Percentiles rank a stretch among this genome's conserved stretches.
These are phyloP conservation scores for Ophiostoma triangulosporum DNA, from an alignment of 2,329 filamentous ascomycete genomes.

Conservation along the genomic window DNA sequence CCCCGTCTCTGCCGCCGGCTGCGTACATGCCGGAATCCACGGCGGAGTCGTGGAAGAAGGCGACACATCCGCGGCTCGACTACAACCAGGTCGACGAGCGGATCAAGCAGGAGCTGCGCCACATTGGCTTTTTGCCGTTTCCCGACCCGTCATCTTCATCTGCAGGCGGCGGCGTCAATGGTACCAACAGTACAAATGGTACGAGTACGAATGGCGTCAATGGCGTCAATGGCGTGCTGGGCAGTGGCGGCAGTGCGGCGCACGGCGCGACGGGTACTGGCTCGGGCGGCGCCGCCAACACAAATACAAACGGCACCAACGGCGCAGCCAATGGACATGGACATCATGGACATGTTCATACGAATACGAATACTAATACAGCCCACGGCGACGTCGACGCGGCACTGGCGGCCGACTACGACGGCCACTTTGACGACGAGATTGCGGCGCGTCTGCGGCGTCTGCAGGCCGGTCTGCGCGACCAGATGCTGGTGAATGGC, in stretches of 20 bases:
- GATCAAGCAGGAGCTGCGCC: constrained; percentile 76
- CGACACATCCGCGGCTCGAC: constrained; percentile 62
- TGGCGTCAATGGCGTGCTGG: constrained; percentile 15
- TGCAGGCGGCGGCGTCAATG: constrained; percentile 11
- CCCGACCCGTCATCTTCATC: constrained; percentile 15
- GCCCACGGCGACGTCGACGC: constrained; percentile 4
- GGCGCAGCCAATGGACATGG: constrained; percentile 7
- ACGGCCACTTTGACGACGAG: constrained; percentile 85
- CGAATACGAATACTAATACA: too few relatives aligned
- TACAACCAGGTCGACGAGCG: constrained; percentile 82
- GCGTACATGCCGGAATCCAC: constrained; percentile 68
- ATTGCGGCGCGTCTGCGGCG: constrained; percentile 79
- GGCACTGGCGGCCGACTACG: constrained; percentile 54
- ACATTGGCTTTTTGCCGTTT: constrained; percentile 70
- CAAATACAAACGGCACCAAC: constrained; percentile 14
- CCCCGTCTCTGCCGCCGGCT: constrained; percentile 47
- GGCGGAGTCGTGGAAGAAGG: constrained; percentile 65
- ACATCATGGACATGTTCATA: too few relatives aligned
- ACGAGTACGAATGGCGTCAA: too few relatives aligned
- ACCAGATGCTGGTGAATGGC: constrained; percentile 77
- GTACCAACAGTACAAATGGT: constrained; percentile 2
- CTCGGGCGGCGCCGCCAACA: constrained; percentile 3
- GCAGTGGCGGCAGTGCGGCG: constrained; percentile 1
- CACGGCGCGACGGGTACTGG: not conserved
- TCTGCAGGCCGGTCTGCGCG: constrained; percentile 68